Conservation (phyloP, 768 basidiomycete species). For the Suillus hirtellus region DNA sequence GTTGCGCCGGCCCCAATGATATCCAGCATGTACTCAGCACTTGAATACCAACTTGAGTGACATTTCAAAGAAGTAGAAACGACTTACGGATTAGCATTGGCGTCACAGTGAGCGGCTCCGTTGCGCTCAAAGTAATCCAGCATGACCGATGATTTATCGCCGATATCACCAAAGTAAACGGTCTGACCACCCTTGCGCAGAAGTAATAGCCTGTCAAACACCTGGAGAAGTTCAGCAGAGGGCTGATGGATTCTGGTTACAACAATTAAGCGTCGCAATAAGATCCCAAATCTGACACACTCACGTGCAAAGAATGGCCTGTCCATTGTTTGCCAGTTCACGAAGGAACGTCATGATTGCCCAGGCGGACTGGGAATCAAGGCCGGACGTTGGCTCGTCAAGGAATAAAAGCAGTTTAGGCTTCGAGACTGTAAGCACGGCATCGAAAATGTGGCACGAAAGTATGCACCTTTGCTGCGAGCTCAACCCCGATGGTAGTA, state of each 20-base stretch:
- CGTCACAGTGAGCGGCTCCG: conserved; percentile 21
- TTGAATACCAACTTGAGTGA: conserved; percentile 14
- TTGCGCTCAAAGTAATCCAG: conserved; percentile 26
- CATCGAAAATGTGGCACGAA: not conserved
- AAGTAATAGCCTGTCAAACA: conserved; percentile 51
- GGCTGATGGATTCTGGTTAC: conserved; percentile 31
- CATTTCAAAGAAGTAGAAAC: not conserved
- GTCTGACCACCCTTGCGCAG: conserved; percentile 58
- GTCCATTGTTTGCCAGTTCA: conserved; percentile 54
- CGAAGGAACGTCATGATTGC: conserved; percentile 48
- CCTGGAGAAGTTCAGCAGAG: conserved; percentile 51
- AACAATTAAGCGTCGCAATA: not conserved
- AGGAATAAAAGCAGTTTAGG: conserved; percentile 55
- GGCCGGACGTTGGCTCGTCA: conserved; percentile 61
- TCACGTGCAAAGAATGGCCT: conserved; percentile 57
- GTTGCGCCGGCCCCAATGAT: conserved; percentile 60
- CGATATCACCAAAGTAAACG: conserved; percentile 62
- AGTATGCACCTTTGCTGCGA: conserved; percentile 50
- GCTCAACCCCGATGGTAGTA: conserved; percentile 60
- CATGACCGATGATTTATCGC: conserved; percentile 23
- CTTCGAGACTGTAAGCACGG: conserved; percentile 4
- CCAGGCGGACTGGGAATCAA: conserved; percentile 56
- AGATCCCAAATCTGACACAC: conserved; percentile 14
- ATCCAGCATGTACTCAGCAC: conserved; percentile 50
- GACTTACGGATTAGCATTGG: conserved; percentile 27